These are phyloP conservation scores for Eugenia klotzschiana DNA, from an alignment of 441 rosid species.

Conservation along the genomic window DNA sequence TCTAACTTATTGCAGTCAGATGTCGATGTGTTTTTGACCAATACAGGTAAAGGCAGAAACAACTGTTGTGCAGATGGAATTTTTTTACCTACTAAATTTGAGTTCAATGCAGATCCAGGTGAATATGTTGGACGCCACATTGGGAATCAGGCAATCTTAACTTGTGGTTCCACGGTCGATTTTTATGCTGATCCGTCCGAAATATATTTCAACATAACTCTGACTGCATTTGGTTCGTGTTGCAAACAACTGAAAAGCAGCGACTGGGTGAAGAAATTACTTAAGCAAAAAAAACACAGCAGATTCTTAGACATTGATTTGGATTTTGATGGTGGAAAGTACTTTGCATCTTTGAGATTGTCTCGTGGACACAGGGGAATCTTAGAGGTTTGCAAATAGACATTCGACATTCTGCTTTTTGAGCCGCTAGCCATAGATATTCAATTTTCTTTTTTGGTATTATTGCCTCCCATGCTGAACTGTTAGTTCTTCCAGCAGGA, in stretches of 20 bases:
- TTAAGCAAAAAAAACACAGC: slow-evolving; percentile 42
- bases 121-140: slow-evolving; percentile 19
- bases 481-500: neutral
- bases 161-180: slow-evolving; percentile 58
- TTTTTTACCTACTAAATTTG: neutral
- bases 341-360: slow-evolving; percentile 63
- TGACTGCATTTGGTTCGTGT: slow-evolving; percentile 45
- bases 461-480: neutral
- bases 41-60: slow-evolving; percentile 46
- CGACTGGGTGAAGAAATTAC: slow-evolving; percentile 80
- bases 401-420: neutral
- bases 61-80: neutral
- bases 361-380: slow-evolving; percentile 77
- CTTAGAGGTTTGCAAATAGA: slow-evolving; percentile 54
- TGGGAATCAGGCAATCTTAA: slow-evolving; percentile 71
- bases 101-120: slow-evolving; percentile 37
- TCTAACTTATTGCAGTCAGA: slow-evolving; percentile 66
- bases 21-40: slow-evolving; percentile 54
- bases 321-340: slow-evolving; percentile 80
- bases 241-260: slow-evolving; percentile 80
- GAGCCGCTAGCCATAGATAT: neutral
- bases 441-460: neutral
- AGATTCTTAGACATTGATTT: slow-evolving; percentile 60
- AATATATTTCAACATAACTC: slow-evolving; percentile 53
- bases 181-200: slow-evolving; percentile 77